Evolutionary conservation across 768 basidiomycete genomes (phyloP), one percentile per base, ranked within the genome.

Genomic region (Russula ochroleuca): DNA sequence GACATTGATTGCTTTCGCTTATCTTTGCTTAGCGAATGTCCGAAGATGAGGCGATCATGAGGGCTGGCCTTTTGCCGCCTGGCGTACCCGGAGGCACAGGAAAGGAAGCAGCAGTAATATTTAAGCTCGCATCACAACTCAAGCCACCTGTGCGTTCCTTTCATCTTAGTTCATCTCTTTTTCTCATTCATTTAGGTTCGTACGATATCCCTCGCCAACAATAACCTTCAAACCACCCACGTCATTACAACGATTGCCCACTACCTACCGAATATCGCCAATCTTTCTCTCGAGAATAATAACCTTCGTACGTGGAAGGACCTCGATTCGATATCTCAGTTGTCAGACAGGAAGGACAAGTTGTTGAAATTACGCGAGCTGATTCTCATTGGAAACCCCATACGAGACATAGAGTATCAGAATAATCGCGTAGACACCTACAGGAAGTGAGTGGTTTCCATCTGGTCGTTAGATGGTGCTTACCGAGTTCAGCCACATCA

Each of bases 191-290:
- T 49, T 14, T 54, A 89, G 87, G 82, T 88, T 43, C 81, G 87
- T 72, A 94, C 94, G 0, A 75, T 98, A 14, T 95, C 93, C 0
- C 79, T 98, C 47, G 90, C 93, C 45, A 85, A 90, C 72, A 88
- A 88, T 72, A 86, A 87, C 66, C 82, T 91, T 61, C 69, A 80
- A 31, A 79, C 74, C 51, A 85, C 91, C 7, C 73, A 80, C 4
- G 77, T 86, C 60, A 74, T 96, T 21, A 75, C 80, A 15, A 79
- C 82, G 33, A 77, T 96, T 35, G 76, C 83, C 25, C 83, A 85
- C 71, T 93, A 86, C 69, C 79, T 98, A 0, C 94, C 94, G 0
- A 82, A 83, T 28, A 79, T 97, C 11, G 84, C 82, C 67, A 92
- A 92, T 68, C 80, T 94, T 14, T 91, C 94, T 3, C 72, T 92